Evolutionary conservation across 2,329 filamentous ascomycete genomes (phyloP).

Genomic region (Penicillium sp.): DNA sequence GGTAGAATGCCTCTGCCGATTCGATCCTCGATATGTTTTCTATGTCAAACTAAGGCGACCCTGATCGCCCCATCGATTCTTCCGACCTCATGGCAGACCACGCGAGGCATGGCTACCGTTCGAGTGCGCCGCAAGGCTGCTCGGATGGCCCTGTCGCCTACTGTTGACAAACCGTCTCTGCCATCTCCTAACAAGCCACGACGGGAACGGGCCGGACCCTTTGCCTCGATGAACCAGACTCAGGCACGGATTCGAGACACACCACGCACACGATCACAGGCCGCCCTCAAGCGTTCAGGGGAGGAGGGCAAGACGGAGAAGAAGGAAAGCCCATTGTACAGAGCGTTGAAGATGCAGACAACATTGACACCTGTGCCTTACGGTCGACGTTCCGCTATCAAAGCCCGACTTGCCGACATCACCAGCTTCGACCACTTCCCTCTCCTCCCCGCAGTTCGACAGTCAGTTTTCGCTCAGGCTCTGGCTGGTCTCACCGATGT

Average conservation of each 20-base stretch:
- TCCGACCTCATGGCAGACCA: slow-evolving; percentile 30
- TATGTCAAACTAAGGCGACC: slow-evolving; percentile 32
- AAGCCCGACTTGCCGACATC: slow-evolving; percentile 63
- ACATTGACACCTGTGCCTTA: slow-evolving; percentile 76
- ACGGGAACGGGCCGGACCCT: slow-evolving; percentile 53
- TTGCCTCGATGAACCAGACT: slow-evolving; percentile 60
- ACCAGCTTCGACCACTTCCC: slow-evolving; percentile 80
- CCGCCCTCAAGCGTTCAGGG: slow-evolving; percentile 46
- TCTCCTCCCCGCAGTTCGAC: slow-evolving; percentile 68
- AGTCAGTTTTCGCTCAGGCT: slow-evolving; percentile 70
- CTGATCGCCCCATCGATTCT: slow-evolving; percentile 15
- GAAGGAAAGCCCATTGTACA: slow-evolving; percentile 58
- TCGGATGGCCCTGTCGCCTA: slow-evolving; percentile 41
- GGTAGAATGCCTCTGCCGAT: slow-evolving; percentile 33
- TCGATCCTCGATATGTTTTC: slow-evolving; percentile 33
- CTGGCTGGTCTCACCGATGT: slow-evolving; percentile 73
- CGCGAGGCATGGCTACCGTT: slow-evolving; percentile 35
- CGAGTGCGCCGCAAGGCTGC: slow-evolving; percentile 36
- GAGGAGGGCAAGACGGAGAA: slow-evolving; percentile 40
- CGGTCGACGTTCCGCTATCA: slow-evolving; percentile 60
- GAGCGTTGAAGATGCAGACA: slow-evolving; percentile 92
- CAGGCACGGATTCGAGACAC: slow-evolving; percentile 47
- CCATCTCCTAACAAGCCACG: slow-evolving; percentile 35
- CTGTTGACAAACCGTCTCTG: slow-evolving; percentile 30
- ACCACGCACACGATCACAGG: slow-evolving; percentile 38